phyloP scores from a whole-genome alignment of 208 protist species.

The Trypanosoma conorhini region DNA sequence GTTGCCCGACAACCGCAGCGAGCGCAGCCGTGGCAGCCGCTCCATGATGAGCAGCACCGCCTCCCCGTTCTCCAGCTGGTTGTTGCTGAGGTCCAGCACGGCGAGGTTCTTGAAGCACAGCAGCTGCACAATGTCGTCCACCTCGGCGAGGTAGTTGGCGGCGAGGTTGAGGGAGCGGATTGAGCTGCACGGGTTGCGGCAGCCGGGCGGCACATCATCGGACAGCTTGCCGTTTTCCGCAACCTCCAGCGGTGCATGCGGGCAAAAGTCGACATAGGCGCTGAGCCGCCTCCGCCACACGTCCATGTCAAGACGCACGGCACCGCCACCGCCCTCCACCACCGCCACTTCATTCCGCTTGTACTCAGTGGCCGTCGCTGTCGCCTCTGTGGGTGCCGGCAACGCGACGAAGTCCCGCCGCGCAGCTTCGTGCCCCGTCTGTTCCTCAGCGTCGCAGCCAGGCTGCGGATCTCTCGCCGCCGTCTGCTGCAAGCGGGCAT shows the following conservation, averaged over 20 bases:
- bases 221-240: constrained; percentile 18
- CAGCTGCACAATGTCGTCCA: constrained; percentile 61
- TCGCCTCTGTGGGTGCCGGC: neutral
- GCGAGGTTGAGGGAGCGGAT: constrained; percentile 82
- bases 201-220: constrained; percentile 28
- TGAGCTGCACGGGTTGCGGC: constrained; percentile 70
- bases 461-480: neutral
- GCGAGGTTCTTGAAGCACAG: constrained; percentile 70
- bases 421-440: neutral
- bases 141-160: constrained; percentile 70
- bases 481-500: neutral
- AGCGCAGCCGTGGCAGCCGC: constrained; percentile 68
- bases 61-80: constrained; percentile 83
- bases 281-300: constrained; percentile 33
- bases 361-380: neutral
- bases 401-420: neutral
- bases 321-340: neutral
- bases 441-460: neutral
- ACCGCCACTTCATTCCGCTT: neutral
- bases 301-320: constrained; percentile 25
- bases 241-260: constrained; percentile 27
- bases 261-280: constrained; percentile 35
- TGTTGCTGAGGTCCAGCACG: constrained; percentile 92
- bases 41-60: constrained; percentile 84
- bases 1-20: constrained; percentile 91